Evolutionary conservation across 805 yeast species (phyloP), one percentile per base, ranked within the genome.

Genomic region (Candida methanosorbosa): DNA sequence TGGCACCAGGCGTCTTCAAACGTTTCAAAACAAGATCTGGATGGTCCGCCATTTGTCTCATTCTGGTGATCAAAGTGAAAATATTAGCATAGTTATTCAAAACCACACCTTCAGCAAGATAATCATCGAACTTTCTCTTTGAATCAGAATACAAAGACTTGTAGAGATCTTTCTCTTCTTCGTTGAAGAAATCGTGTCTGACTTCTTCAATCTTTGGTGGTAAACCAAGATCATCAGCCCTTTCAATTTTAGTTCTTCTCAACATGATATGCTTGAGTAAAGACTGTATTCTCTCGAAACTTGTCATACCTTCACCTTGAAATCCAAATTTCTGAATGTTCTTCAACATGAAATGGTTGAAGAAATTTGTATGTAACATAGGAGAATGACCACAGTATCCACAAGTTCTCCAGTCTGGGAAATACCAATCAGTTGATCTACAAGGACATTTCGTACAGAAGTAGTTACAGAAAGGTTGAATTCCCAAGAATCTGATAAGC

Each of bases 1-100:
- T 53, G 5, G 49, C 47, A n/a, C 45, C 42, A 9, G 61, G 50
- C 3, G 72, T 72, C 21, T 78, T 54, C 42, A 56, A 69, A 34
- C 88, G 67, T 45, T 87, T 78, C 52, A 92, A 64, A 1, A 92
- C 97, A 42, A 92, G 64, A 60, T 92, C 99, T 0, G 99, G 99
- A 57, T 92, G 99, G 56, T 92, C 98, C 0, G 98, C 97, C 47
- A 92, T 66, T 59, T 92, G 98, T 49, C 99, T 75, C 98, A 92
- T 94, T 48, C 98, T 68, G 0, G 98, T 92, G 49, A 92, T 88
- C 37, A 92, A 68, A 0, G 97, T 88, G 62, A 92, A 92, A 50
- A 92, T 92, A 50, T 92, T 92, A 30, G 98, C 98, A 61, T 92
- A 92, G 56, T 92, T 92, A 60, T 92, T 92, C 38, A 92, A 65